phyloP scores from a whole-genome alignment of 164 flowering plant species.

The Amborella trichopoda region DNA sequence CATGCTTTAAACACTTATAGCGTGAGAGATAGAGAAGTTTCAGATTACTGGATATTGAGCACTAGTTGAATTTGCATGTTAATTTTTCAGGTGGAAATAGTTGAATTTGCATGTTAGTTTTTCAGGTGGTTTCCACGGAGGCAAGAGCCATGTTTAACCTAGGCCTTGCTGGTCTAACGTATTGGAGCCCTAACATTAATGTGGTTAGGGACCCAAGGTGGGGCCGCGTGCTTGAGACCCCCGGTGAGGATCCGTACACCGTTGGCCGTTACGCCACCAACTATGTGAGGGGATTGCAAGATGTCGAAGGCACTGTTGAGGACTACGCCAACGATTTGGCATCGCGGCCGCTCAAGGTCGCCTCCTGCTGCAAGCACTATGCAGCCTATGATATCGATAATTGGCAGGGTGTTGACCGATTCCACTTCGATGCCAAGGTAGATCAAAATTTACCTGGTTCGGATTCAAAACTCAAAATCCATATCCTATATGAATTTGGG shows the following conservation, averaged over 20 bases:
- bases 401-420: slow-evolving; percentile 60
- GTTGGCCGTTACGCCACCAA: slow-evolving; percentile 45
- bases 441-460: no score
- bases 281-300: slow-evolving; percentile 64
- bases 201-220: slow-evolving; percentile 73
- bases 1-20: no score
- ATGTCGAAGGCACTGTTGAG: slow-evolving; percentile 14
- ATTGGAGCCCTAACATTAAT: slow-evolving; percentile 82
- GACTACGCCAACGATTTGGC: neutral
- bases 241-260: slow-evolving; percentile 64
- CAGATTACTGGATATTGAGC: no score
- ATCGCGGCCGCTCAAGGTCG: slow-evolving; percentile 42
- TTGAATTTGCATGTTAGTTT: no score
- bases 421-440: slow-evolving; percentile 70
- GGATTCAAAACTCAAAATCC: no score
- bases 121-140: slow-evolving; percentile 71
- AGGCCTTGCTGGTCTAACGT: slow-evolving; percentile 68
- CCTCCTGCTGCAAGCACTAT: slow-evolving; percentile 77
- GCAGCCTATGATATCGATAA: slow-evolving; percentile 77
- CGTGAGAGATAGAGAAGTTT: no score
- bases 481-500: no score
- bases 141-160: slow-evolving; percentile 83
- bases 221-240: slow-evolving; percentile 79
- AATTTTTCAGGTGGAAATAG: neutral
- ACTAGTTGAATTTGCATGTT: no score